These are phyloP conservation scores for Madurella mycetomatis DNA, from an alignment of 2,329 filamentous ascomycete species.

Conservation along the genomic window DNA sequence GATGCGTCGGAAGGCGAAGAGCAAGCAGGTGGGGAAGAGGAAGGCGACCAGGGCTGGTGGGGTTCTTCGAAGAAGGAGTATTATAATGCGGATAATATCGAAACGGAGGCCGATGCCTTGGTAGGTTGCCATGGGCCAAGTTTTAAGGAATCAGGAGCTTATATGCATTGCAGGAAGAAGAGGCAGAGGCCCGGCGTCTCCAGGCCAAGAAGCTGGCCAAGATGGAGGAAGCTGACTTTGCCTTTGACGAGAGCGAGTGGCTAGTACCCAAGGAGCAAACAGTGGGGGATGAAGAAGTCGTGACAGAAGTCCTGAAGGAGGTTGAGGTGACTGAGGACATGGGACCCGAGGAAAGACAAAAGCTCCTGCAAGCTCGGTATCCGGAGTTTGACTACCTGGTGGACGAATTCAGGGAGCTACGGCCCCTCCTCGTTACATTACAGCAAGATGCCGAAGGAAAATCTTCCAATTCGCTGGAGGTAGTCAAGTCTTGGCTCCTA, in stretches of 20 bases:
- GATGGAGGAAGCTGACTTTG: conserved; percentile 89
- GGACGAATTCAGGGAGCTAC: conserved; percentile 71
- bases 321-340: conserved; percentile 77
- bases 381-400: conserved; percentile 87
- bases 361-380: conserved; percentile 74
- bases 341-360: conserved; percentile 66
- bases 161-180: conserved; percentile 59
- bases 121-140: conserved; percentile 11
- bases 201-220: conserved; percentile 87
- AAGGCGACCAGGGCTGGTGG: conserved; percentile 69
- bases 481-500: conserved; percentile 73
- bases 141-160: not conserved
- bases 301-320: conserved; percentile 83
- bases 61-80: conserved; percentile 85
- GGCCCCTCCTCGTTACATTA: conserved; percentile 58
- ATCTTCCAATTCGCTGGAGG: conserved; percentile 50
- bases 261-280: conserved; percentile 51
- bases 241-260: conserved; percentile 90
- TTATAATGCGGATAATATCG: conserved; percentile 77
- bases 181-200: conserved; percentile 79
- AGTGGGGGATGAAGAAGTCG: conserved; percentile 53
- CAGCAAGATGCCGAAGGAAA: conserved; percentile 54
- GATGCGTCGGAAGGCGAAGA: conserved; percentile 56
- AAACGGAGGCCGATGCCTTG: conserved; percentile 65
- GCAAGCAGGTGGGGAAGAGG: conserved; percentile 45